A percentile compares a stretch with the other conserved stretches of the same genome.
Evolutionary conservation across 169 alveolate genomes (phyloP).

Genomic region (Eimeria zaria): DNA sequence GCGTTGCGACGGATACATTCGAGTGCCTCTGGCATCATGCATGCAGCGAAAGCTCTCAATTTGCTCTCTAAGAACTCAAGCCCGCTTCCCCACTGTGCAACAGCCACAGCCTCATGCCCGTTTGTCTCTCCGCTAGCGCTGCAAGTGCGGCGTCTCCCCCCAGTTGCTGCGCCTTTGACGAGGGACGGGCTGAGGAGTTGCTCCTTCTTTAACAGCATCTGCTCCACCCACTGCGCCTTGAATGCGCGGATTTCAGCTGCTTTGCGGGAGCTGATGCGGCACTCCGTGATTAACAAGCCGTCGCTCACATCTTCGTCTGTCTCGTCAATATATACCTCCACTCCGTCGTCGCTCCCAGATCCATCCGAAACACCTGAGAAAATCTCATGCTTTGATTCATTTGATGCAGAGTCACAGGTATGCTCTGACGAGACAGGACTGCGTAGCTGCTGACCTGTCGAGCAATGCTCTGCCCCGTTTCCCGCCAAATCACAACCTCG

Average conservation of each 20-base stretch:
- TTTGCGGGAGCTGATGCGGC: conserved; percentile 19
- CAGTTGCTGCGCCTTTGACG: not conserved
- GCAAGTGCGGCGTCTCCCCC: not conserved
- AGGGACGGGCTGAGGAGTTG: conserved; percentile 5
- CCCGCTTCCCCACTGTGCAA: not conserved
- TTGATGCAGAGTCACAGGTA: not conserved
- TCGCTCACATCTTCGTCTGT: conserved; percentile 28
- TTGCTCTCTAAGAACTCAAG: conserved; percentile 19
- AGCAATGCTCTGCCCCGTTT: not conserved
- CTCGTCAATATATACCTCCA: conserved; percentile 65
- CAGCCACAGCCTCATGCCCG: conserved; percentile 7
- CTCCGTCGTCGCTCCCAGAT: conserved; percentile 57
- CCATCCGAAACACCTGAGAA: not conserved
- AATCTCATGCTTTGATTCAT: not conserved
- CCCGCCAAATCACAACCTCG: not conserved
- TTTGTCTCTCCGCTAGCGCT: not conserved
- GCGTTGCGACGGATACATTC: conserved; percentile 31
- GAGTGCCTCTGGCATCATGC: conserved; percentile 51
- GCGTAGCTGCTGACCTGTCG: not conserved
- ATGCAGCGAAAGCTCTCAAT: conserved; percentile 48
- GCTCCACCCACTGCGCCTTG: conserved; percentile 50
- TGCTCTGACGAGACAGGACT: not conserved
- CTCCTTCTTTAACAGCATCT: conserved; percentile 21
- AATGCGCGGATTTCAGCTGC: conserved; percentile 41
- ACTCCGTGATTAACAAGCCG: conserved; percentile 29